Percentiles rank a stretch among this genome's conserved stretches.
Conservation (phyloP, 2,329 filamentous ascomycete species). For the Claviceps capensis region DNA sequence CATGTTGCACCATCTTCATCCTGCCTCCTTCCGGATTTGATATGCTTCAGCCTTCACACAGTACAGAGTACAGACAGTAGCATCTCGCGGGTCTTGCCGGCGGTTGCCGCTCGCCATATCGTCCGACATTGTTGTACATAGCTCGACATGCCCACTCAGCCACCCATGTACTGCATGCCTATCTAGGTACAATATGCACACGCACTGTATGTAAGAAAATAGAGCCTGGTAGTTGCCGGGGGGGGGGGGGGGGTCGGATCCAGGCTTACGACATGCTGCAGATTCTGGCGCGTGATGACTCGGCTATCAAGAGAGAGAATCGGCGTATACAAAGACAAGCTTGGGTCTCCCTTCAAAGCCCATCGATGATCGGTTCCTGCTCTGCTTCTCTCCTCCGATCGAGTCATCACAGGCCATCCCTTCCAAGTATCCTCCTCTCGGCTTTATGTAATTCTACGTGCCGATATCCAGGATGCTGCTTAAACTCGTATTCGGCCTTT, state of each 20-base stretch:
- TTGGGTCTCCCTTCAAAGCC: not conserved
- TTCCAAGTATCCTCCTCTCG: not conserved
- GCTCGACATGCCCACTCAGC: too few species aligned
- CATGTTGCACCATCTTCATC: too few species aligned
- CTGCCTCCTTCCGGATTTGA: too few species aligned
- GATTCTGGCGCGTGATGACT: not conserved
- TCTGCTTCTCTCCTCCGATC: not conserved
- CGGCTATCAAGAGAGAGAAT: not conserved
- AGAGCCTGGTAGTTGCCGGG: not conserved
- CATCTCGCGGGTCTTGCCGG: too few species aligned
- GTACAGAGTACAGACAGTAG: too few species aligned
- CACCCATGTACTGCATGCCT: too few species aligned
- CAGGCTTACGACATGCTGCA: not conserved
- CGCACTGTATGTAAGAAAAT: too few species aligned
- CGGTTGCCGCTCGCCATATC: too few species aligned
- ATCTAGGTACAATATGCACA: not conserved
- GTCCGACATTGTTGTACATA: too few species aligned
- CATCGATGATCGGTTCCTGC: not conserved
- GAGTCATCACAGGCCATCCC: not conserved
- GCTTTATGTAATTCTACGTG: not conserved
- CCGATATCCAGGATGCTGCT: conserved; percentile 8
- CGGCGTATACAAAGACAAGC: not conserved
- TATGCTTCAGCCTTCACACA: too few species aligned
- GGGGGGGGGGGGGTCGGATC: not conserved
- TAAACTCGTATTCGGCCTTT: conserved; percentile 7